phyloP scores from a whole-genome alignment of 208 protist species.

The Trypanosoma brucei region DNA sequence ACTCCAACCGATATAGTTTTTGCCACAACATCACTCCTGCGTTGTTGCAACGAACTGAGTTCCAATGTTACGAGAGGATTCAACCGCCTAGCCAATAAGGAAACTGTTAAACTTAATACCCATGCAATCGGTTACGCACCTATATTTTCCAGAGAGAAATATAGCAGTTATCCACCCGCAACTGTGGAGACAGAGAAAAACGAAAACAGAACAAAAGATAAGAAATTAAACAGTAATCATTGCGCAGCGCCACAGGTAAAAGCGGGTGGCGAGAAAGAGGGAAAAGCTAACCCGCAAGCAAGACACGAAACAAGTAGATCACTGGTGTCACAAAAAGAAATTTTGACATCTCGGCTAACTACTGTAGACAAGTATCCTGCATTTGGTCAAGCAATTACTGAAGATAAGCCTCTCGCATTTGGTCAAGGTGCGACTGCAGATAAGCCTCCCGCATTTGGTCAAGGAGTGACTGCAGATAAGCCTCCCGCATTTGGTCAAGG shows the following conservation, averaged over 20 bases:
- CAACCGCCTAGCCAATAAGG: slow-evolving; percentile 9
- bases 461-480: no score
- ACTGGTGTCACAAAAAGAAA: no score
- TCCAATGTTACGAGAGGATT: slow-evolving; percentile 6
- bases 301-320: no score
- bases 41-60: slow-evolving; percentile 19
- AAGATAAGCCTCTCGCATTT: no score
- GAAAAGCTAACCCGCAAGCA: no score
- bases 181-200: not conserved
- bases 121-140: slow-evolving; percentile 31
- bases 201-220: not conserved
- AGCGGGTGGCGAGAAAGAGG: not conserved
- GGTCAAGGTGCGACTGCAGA: no score
- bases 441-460: no score
- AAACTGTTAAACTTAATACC: slow-evolving; percentile 1
- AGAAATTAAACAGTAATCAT: not conserved
- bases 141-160: slow-evolving; percentile 4
- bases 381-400: no score
- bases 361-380: no score
- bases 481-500: no score
- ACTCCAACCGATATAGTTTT: slow-evolving; percentile 9
- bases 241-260: not conserved
- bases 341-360: no score
- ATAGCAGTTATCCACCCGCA: not conserved
- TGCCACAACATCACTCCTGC: slow-evolving; percentile 23